Percentiles rank a stretch among this genome's conserved stretches.
Conservation (phyloP, 805 yeast genomes). For the Isabelozyma gotoi region DNA sequence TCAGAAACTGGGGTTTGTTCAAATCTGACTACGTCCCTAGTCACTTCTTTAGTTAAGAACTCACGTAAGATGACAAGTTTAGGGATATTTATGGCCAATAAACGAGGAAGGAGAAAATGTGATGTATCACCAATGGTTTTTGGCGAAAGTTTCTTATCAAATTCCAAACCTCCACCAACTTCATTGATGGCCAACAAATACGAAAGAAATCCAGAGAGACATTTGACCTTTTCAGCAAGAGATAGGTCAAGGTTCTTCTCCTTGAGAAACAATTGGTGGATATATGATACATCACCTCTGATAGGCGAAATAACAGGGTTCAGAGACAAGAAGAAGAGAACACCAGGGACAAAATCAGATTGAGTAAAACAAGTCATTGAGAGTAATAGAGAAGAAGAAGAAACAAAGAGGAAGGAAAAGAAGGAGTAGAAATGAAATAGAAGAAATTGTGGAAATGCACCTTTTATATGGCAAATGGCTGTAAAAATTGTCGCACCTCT, state of each 20-base stretch:
- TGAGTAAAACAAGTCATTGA: background rate
- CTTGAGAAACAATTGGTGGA: slow-evolving; percentile 1
- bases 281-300: background rate
- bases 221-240: background rate
- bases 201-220: background rate
- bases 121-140: background rate
- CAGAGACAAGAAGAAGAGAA: background rate
- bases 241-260: background rate
- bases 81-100: background rate
- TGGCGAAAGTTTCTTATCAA: slow-evolving; percentile 3
- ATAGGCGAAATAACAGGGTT: background rate
- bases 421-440: background rate
- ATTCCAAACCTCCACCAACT: slow-evolving; percentile 15
- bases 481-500: background rate
- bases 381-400: background rate
- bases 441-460: too few relatives aligned
- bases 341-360: background rate
- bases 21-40: background rate
- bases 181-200: slow-evolving; percentile 14
- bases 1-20: background rate
- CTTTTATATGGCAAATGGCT: background rate
- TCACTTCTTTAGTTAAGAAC: background rate
- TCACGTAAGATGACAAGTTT: background rate
- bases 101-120: background rate
- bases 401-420: too few relatives aligned